Evolutionary conservation across 2,329 filamentous ascomycete genomes (phyloP).

Genomic region (Neoscytalidium dimidiatum): DNA sequence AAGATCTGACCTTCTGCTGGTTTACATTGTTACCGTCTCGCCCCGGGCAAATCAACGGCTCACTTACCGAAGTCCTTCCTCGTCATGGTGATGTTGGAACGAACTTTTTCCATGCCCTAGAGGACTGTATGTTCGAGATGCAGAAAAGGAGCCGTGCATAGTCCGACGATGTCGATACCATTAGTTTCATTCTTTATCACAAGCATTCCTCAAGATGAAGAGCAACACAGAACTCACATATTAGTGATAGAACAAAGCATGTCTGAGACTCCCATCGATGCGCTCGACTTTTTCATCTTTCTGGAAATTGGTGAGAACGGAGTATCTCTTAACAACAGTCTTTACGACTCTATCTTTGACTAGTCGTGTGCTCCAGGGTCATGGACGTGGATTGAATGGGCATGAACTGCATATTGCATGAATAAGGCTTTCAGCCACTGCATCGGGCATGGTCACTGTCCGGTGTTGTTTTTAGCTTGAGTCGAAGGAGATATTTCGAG

Average conservation of each 20-base stretch:
- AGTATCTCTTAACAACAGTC: conserved; percentile 36
- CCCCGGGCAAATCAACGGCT: conserved; percentile 20
- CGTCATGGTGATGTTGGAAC: conserved; percentile 5
- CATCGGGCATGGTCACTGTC: conserved; percentile 41
- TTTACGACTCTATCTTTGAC: conserved; percentile 39
- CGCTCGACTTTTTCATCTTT: conserved; percentile 43
- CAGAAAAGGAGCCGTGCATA: conserved; percentile 29
- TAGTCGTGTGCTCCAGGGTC: conserved; percentile 38
- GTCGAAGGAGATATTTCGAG: conserved; percentile 39
- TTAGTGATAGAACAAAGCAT: conserved; percentile 35
- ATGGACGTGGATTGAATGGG: conserved; percentile 42
- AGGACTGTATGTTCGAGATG: conserved; percentile 20
- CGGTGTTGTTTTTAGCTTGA: conserved; percentile 46
- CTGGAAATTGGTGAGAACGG: conserved; percentile 37
- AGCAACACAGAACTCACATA: background rate
- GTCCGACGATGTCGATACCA: conserved; percentile 34
- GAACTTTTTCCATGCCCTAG: conserved; percentile 25
- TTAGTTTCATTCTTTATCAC: conserved; percentile 26
- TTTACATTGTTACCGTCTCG: conserved; percentile 22
- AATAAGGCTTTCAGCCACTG: conserved; percentile 47
- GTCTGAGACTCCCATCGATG: conserved; percentile 44
- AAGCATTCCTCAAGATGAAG: background rate
- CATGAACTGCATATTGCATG: conserved; percentile 31
- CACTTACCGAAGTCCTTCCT: conserved; percentile 20
- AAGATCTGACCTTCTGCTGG: background rate